Percentiles rank a stretch among this genome's conserved stretches.
Evolutionary conservation across 495 filamentous ascomycete species (phyloP).

Genomic region (Aspergillus taichungensis): DNA sequence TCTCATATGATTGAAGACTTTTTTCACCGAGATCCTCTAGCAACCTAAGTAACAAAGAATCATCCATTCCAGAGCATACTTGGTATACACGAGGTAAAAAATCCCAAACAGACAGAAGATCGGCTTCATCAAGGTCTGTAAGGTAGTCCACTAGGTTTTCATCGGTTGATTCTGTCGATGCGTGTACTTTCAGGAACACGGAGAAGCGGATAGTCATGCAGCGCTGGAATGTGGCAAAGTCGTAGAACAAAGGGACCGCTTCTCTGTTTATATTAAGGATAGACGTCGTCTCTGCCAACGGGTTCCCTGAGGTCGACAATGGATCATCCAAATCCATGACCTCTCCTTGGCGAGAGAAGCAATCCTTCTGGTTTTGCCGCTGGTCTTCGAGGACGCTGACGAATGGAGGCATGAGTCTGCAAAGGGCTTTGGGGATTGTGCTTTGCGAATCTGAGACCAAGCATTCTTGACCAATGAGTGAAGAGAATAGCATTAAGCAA

Average conservation of each 20-base stretch:
- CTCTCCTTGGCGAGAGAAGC: slow-evolving; percentile 32
- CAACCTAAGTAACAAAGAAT: slow-evolving; percentile 32
- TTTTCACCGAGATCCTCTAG: slow-evolving; percentile 47
- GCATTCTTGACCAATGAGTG: slow-evolving; percentile 19
- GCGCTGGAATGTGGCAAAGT: slow-evolving; percentile 26
- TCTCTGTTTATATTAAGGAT: slow-evolving; percentile 27
- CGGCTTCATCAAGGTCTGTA: slow-evolving; percentile 45
- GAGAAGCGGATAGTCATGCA: slow-evolving; percentile 31
- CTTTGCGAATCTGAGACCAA: slow-evolving; percentile 9
- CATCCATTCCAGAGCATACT: slow-evolving; percentile 19
- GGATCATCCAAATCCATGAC: slow-evolving; percentile 74
- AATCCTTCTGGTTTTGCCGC: slow-evolving; percentile 19
- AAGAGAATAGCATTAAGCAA: slow-evolving; percentile 27
- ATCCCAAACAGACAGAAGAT: slow-evolving; percentile 48
- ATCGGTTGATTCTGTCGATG: slow-evolving; percentile 22
- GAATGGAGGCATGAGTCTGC: slow-evolving; percentile 21
- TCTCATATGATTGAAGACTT: slow-evolving; percentile 53
- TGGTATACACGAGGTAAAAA: slow-evolving; percentile 40
- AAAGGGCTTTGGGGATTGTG: slow-evolving; percentile 14
- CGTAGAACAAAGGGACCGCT: slow-evolving; percentile 18
- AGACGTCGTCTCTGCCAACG: slow-evolving; percentile 10
- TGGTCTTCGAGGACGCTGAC: slow-evolving; percentile 34
- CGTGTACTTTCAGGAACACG: slow-evolving; percentile 19
- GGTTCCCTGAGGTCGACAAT: slow-evolving; percentile 49
- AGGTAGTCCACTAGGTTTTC: slow-evolving; percentile 50